A percentile compares a stretch with the other conserved stretches of the same genome.
Evolutionary conservation across 768 basidiomycete genomes (phyloP).

Genomic region (Steccherinum ochraceum): DNA sequence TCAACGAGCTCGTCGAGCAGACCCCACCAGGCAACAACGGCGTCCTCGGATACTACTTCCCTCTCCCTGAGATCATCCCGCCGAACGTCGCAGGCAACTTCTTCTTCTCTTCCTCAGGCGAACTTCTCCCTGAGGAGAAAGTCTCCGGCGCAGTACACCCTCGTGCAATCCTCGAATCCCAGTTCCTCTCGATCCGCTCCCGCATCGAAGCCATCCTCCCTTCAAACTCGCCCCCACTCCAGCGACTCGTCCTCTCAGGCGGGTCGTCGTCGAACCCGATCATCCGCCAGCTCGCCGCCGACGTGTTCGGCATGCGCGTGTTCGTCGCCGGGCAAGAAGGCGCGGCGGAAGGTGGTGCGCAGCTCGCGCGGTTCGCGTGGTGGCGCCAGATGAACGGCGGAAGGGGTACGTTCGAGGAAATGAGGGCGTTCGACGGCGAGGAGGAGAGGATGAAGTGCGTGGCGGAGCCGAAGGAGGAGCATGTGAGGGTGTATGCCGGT

Average conservation of each 20-base stretch:
- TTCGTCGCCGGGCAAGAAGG: conserved; percentile 66
- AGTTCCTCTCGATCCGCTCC: conserved; percentile 75
- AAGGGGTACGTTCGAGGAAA: conserved; percentile 55
- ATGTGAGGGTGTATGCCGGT: conserved; percentile 43
- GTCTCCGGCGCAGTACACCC: conserved; percentile 49
- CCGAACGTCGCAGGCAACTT: conserved; percentile 67
- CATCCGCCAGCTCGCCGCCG: conserved; percentile 70
- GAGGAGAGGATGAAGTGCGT: conserved; percentile 53
- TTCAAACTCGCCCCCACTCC: conserved; percentile 44
- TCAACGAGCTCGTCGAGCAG: conserved; percentile 57
- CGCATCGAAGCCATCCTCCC: conserved; percentile 67
- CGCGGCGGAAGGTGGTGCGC: conserved; percentile 65
- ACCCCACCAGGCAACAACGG: conserved; percentile 54
- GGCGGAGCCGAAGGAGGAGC: conserved; percentile 45
- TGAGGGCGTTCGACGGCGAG: conserved; percentile 44
- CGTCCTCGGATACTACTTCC: conserved; percentile 71
- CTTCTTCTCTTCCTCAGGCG: conserved; percentile 41
- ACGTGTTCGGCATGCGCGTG: conserved; percentile 73
- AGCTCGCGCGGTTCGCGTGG: conserved; percentile 68
- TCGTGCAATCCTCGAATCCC: conserved; percentile 77
- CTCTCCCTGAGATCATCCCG: conserved; percentile 84
- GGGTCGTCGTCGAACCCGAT: conserved; percentile 70
- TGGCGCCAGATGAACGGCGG: conserved; percentile 44
- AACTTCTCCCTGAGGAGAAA: conserved; percentile 16
- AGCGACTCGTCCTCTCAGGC: conserved; percentile 70